Percentiles rank a stretch among this genome's conserved stretches.
Evolutionary conservation across 345 rosid genomes (phyloP).

Genomic region (Eutrema yunnanense): DNA sequence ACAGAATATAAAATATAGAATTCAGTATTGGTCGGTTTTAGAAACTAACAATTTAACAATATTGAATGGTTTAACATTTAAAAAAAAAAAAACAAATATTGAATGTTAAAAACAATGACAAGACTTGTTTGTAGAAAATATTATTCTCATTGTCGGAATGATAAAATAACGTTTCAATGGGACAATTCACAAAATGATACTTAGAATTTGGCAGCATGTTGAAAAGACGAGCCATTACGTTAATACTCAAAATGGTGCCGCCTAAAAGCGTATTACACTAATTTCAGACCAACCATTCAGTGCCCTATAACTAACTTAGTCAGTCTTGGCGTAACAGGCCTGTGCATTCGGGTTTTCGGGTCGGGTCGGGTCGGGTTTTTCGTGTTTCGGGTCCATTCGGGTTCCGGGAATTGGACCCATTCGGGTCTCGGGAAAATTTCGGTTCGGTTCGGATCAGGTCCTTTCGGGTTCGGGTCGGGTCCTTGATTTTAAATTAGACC

Average conservation of each 20-base stretch:
- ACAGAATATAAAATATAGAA: no score
- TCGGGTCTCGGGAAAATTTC: no score
- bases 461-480: no score
- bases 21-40: background rate
- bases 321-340: background rate
- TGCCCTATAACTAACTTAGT: background rate
- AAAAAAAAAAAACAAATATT: no score
- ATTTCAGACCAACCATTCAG: background rate
- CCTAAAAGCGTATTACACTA: background rate
- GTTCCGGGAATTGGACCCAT: no score
- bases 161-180: background rate
- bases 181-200: background rate
- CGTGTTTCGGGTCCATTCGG: no score
- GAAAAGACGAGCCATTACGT: background rate
- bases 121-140: background rate
- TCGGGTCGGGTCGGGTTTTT: no score
- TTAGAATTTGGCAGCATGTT: background rate
- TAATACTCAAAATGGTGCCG: background rate
- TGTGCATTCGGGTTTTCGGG: no score
- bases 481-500: no score
- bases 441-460: no score
- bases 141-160: background rate
- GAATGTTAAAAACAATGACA: background rate
- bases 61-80: background rate
- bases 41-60: background rate